Evolutionary conservation across 352 stramenopile species (phyloP), one percentile per base, ranked within the genome.

Genomic region (Globisporangium acanthophoron): DNA sequence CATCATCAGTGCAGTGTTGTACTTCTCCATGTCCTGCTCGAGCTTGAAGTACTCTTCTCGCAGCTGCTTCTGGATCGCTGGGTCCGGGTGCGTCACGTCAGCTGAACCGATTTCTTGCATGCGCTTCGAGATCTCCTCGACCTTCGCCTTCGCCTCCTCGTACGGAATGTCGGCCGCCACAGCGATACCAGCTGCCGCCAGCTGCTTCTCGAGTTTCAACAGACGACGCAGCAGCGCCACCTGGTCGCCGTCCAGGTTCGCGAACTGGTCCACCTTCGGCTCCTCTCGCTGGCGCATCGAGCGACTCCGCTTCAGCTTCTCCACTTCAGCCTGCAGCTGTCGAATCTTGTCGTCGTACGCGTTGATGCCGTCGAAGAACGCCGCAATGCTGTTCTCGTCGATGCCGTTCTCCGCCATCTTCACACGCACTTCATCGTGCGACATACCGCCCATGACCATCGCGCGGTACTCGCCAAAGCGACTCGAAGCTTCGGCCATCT

Each of bases 11-110:
- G 91, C 91, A 39, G 76, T 93, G 62, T 96, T 97, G 69, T 97
- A 97, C 65, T 96, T 96, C 64, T 97, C 88, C 89, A 97, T 97
- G 61, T 97, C 88, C 65, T 96, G 88, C 64, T 97, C 90, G 21
- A 97, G 70, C 57, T 80, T 84, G 69, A 92, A 97, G 70, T 97
- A 97, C 62, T 97, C 90, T 82, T 97, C 88, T 44, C 88, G 84
- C 37, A 97, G 66, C 51, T 88, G 72, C 31, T 90, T 90, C 65
- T 94, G 85, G 46, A 93, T 86, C 12, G 68, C 67, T 20, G 74
- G 72, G 49, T 94, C 85, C 5, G 85, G 85, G 37, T 94, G 75
- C 41, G 81, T 95, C 15, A 96, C 86, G 82, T 97, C 90, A 56
- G 85, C 87, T 16, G 87, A 95, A 55, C 88, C 90, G 59, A 97